phyloP scores from a whole-genome alignment of 2,329 filamentous ascomycete genomes.

The Arachnomyces sp. region DNA sequence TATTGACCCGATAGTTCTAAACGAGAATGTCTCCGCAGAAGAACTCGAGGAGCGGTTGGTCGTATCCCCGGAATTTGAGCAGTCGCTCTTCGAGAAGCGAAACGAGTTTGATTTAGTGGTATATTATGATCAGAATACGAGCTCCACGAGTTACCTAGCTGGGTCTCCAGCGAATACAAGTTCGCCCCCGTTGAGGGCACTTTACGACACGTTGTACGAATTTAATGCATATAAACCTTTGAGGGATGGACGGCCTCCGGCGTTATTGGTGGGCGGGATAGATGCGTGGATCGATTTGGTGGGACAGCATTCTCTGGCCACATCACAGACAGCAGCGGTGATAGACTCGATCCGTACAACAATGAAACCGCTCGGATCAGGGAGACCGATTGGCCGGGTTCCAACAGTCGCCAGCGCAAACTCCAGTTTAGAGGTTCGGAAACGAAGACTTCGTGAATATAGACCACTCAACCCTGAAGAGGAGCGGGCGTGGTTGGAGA shows the following conservation, averaged over 20 bases:
- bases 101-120: constrained; percentile 79
- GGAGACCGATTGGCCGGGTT: constrained; percentile 44
- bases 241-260: constrained; percentile 56
- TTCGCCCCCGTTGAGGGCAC: constrained; percentile 54
- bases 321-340: constrained; percentile 46
- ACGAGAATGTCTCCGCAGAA: constrained; percentile 58
- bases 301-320: constrained; percentile 56
- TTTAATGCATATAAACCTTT: constrained; percentile 75
- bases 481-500: constrained; percentile 70
- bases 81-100: constrained; percentile 60
- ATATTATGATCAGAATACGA: constrained; percentile 71
- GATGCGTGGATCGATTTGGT: constrained; percentile 81
- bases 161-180: constrained; percentile 38
- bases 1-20: constrained; percentile 71
- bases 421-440: constrained; percentile 47
- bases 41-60: constrained; percentile 47
- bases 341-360: constrained; percentile 37
- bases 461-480: constrained; percentile 74
- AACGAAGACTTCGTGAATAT: constrained; percentile 49
- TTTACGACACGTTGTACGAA: constrained; percentile 72
- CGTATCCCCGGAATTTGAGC: constrained; percentile 51
- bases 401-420: constrained; percentile 44
- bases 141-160: constrained; percentile 49
- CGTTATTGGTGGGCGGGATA: constrained; percentile 72
- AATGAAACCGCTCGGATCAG: constrained; percentile 27